phyloP scores from a whole-genome alignment of 352 stramenopile species.

The Globisporangium heterothallicum region DNA sequence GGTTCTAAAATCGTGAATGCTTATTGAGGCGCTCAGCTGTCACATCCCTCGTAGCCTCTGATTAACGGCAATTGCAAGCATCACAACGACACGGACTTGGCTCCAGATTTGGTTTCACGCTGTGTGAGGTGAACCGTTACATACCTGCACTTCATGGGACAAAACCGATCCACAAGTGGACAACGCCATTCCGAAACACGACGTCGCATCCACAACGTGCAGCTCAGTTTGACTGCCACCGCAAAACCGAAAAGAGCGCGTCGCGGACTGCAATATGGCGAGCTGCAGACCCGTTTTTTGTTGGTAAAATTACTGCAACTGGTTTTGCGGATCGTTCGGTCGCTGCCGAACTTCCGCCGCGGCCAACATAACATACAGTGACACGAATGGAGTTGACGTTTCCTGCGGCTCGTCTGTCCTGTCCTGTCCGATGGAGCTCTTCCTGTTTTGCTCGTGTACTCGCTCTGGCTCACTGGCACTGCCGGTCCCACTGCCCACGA shows the following conservation, averaged over 20 bases:
- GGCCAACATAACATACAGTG: slow-evolving; percentile 1
- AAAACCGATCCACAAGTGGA: not conserved
- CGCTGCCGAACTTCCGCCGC: not conserved
- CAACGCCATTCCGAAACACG: not conserved
- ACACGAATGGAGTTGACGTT: not conserved
- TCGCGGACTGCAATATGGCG: no score
- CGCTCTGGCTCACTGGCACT: slow-evolving; percentile 7
- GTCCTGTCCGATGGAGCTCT: slow-evolving; percentile 6
- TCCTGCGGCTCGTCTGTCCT: not conserved
- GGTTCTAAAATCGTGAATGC: slow-evolving; percentile 2
- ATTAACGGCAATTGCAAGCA: not conserved
- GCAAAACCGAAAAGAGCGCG: no score
- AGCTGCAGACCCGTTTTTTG: not conserved
- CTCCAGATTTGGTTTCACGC: not conserved
- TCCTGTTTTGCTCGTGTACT: not conserved
- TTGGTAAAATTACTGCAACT: not conserved
- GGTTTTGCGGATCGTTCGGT: not conserved
- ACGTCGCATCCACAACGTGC: no score
- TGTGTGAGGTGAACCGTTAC: not conserved
- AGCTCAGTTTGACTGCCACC: no score
- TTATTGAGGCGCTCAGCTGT: no score
- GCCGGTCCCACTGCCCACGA: slow-evolving; percentile 1
- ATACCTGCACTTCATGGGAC: not conserved
- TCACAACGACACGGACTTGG: not conserved
- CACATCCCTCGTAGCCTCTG: not conserved